Base-by-base conservation (phyloP, 2,329 filamentous ascomycete species). In the Beauveria medogensis region DNA sequence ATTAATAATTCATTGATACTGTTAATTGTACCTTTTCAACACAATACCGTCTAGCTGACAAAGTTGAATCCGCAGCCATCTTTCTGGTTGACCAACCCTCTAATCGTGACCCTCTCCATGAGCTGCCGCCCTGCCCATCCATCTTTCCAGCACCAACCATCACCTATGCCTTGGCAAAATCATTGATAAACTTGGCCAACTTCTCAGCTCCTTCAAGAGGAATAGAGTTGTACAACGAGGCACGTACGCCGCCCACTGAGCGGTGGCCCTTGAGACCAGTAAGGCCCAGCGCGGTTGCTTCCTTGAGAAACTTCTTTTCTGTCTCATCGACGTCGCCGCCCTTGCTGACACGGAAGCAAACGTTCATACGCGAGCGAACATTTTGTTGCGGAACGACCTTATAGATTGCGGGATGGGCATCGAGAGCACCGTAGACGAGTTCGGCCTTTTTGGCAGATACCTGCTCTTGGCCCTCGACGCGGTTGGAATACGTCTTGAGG, bases 201-300 rank as follows among this genome's bases (percentile, higher is more conserved):
- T 88, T 88, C 74, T 89, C 78, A 0, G 85, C 87, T 0, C 84
- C 87, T 46, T 84, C 82, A 0, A 88, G 70, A 0, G 88, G 74
- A 47, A 97, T 87, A 2, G 90, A 89, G 75, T 96, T 97, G 77
- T 97, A 97, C 72, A 94, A 96, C 73, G 84, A 89, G 22, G 88
- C 88, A 16, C 93, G 84, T 63, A 97, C 92, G 30, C 92, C 92
- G 18, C 91, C 90, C 2, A 97, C 88, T 63, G 83, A 89, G 63
- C 93, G 83, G 73, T 97, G 93, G 0, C 93, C 93, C 78, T 96
- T 96, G 48, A 97, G 78, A 0, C 92, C 93, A 28, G 86, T 84
- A 26, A 97, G 77, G 0, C 89, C 85, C 58, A 78, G 79, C 63
- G 83, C 82, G 63, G 88, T 84, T 1, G 86, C 88, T 53, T 89